These are phyloP conservation scores for Asterionellopsis glacialis DNA, from an alignment of 108 stramenopile genomes.

Conservation along the genomic window DNA sequence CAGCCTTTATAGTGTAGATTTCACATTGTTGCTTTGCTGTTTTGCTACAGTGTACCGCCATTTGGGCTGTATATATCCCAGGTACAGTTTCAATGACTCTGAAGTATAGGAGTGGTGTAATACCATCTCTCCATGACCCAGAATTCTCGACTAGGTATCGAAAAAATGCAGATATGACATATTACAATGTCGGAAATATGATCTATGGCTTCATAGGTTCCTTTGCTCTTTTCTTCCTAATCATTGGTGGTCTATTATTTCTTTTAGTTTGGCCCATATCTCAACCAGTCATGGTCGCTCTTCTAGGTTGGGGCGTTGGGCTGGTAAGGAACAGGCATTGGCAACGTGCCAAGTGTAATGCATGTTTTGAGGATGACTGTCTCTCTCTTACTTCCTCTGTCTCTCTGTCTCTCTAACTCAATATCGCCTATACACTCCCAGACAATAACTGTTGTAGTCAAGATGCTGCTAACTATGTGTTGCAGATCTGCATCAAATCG, in stretches of 20 bases:
- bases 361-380: too few relatives aligned
- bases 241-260: constrained; percentile 2
- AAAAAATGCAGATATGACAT: constrained; percentile 2
- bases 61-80: neutral
- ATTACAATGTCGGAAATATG: constrained; percentile 6
- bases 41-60: neutral
- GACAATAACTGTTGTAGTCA: neutral
- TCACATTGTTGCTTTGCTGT: too few relatives aligned
- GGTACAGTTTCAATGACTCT: neutral
- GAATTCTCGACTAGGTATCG: neutral
- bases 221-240: neutral
- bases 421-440: neutral
- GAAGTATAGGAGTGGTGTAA: constrained; percentile 6
- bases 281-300: neutral
- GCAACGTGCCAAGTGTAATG: neutral
- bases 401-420: too few relatives aligned
- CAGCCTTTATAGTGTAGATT: too few relatives aligned
- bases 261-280: constrained; percentile 1
- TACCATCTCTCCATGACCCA: constrained; percentile 4
- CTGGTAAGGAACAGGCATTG: neutral
- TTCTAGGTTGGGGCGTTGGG: neutral
- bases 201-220: constrained; percentile 4
- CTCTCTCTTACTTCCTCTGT: neutral
- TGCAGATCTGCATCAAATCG: neutral
- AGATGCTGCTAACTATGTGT: constrained; percentile 2